A percentile compares a stretch with the other conserved stretches of the same genome.
Evolutionary conservation across 1,284 basidiomycete genomes (phyloP).

Genomic region (Rhodotorula sp.): DNA sequence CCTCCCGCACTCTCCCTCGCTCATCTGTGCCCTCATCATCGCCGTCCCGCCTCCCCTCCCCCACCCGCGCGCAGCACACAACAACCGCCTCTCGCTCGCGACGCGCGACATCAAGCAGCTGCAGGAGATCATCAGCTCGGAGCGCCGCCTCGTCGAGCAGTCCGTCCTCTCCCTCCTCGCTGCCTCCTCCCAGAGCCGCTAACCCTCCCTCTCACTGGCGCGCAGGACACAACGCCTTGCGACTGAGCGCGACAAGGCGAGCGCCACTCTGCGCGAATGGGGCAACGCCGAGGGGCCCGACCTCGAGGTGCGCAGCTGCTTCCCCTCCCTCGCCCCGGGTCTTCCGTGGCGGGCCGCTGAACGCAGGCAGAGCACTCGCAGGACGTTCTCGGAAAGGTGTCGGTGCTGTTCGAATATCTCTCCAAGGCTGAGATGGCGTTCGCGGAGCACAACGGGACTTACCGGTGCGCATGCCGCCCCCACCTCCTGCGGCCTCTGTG

Average conservation of each 20-base stretch:
- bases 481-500: neutral
- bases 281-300: constrained; percentile 46
- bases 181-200: neutral
- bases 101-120: constrained; percentile 44
- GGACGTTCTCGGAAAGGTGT: constrained; percentile 46
- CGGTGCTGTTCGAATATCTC: constrained; percentile 45
- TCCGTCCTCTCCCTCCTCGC: constrained; percentile 13
- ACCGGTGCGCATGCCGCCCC: constrained; percentile 36
- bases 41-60: neutral
- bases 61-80: constrained; percentile 35
- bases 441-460: constrained; percentile 45
- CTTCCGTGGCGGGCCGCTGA: too few relatives aligned
- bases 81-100: constrained; percentile 39
- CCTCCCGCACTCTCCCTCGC: too few relatives aligned
- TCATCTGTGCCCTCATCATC: neutral
- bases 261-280: constrained; percentile 45
- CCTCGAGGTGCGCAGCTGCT: constrained; percentile 35
- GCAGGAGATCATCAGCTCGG: constrained; percentile 43
- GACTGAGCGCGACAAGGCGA: constrained; percentile 41
- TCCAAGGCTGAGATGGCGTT: constrained; percentile 44
- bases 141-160: constrained; percentile 43
- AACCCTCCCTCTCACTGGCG: neutral
- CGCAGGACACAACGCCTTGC: constrained; percentile 37
- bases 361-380: constrained; percentile 1
- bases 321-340: too few relatives aligned